Evolutionary conservation across 2,329 filamentous ascomycete genomes (phyloP), one percentile per base, ranked within the genome.

Genomic region (Neophaeococcomyces aloes): DNA sequence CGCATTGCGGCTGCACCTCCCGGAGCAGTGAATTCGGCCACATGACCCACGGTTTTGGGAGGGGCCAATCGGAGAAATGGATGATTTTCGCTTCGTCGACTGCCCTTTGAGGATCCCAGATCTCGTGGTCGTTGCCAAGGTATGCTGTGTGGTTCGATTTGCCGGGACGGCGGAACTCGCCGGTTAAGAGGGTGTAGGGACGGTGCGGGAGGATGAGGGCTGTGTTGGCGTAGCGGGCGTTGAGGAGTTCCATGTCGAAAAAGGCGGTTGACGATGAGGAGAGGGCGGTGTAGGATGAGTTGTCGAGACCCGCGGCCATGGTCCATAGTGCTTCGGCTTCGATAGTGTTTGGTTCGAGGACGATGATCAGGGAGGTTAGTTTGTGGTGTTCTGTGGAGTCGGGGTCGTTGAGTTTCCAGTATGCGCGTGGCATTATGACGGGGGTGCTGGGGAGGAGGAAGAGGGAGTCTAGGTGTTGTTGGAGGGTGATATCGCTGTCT

Each of bases 41-140:
- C 32, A 37, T 35, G 25, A 75, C 59, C 74, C 75, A 78, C 2
- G 76, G 76, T 51, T 85, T 85, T 0, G 79, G 78, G 4, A 83
- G 53, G 1, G 81, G 81, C 76, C 76, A 82, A 55, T 86, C 81
- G 10, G 75, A 80, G 57, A 84, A 85, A 58, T 85, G 81, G 2
- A 85, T 65, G 4, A 81, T 68, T 49, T 81, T 83, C 5, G 78
- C 75, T 53, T 82, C 76, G 11, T 68, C 68, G 41, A 75, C 65
- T 1, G 69, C 67, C 31, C 58, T 61, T 18, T 77, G 63, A 0
- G 79, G 68, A 53, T 83, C 73, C 78, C 79, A 84, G 2, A 55
- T 52, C 48, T 75, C 75, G 1, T 66, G 61, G 13, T 62, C 54
- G 51, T 72, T 72, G 1, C 75, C 72, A 2, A 78, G 54, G 48